These are phyloP conservation scores for Leucocoprinus sp. DNA, from an alignment of 768 basidiomycete genomes.

Conservation along the genomic window DNA sequence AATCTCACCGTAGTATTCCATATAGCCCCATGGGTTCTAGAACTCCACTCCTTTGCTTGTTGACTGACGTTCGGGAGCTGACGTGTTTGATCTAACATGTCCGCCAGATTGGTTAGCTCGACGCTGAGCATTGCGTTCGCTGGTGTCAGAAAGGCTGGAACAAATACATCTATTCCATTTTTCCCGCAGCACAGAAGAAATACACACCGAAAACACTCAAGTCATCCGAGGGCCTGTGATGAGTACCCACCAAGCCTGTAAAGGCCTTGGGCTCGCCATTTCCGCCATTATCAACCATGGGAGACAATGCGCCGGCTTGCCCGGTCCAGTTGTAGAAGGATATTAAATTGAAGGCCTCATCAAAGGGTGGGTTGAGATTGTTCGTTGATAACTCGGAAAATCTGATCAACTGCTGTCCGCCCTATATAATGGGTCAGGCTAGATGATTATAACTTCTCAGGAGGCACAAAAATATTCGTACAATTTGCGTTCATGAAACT, in stretches of 20 bases:
- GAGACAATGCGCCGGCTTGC: constrained; percentile 51
- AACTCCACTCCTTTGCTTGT: constrained; percentile 50
- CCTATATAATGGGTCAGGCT: constrained; percentile 30
- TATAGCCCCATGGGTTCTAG: constrained; percentile 49
- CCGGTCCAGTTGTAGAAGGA: constrained; percentile 84
- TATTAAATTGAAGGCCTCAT: constrained; percentile 61
- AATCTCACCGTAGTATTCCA: constrained; percentile 49
- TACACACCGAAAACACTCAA: constrained; percentile 53
- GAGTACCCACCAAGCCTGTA: constrained; percentile 70
- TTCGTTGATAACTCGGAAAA: constrained; percentile 70
- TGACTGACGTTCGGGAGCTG: constrained; percentile 42
- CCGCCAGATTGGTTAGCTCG: constrained; percentile 53
- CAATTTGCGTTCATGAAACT: constrained; percentile 70
- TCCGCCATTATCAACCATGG: constrained; percentile 56
- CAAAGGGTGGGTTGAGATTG: constrained; percentile 69
- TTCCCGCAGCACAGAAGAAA: neutral
- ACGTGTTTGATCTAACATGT: constrained; percentile 44
- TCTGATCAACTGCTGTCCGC: constrained; percentile 58
- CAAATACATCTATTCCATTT: neutral
- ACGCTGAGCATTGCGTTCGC: constrained; percentile 82
- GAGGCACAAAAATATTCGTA: constrained; percentile 19
- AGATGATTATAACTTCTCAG: neutral
- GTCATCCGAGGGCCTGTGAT: constrained; percentile 73
- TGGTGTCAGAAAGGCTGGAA: constrained; percentile 62
- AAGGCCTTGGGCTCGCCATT: constrained; percentile 72